phyloP scores from a whole-genome alignment of 495 filamentous ascomycete genomes.

The Neurospora discreta region DNA sequence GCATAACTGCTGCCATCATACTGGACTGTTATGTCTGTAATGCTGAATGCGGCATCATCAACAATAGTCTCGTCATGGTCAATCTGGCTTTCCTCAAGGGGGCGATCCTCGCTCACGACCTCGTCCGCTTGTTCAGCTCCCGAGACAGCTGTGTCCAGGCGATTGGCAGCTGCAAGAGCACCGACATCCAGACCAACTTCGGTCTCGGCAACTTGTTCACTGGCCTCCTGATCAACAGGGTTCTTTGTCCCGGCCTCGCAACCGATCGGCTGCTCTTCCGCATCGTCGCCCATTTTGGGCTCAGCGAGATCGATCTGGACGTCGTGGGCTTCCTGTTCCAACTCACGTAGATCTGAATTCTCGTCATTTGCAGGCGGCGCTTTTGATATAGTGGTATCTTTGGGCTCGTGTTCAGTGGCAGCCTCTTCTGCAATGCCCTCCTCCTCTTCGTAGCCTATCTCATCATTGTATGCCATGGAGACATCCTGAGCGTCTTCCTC shows the following conservation, averaged over 20 bases:
- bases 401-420: not conserved
- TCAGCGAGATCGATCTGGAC: not conserved
- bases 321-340: not conserved
- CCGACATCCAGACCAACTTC: not conserved
- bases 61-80: constrained; percentile 8
- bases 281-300: constrained; percentile 1
- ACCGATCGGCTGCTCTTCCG: not conserved
- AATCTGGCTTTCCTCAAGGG: not conserved
- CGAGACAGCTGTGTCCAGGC: not conserved
- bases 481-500: constrained; percentile 7
- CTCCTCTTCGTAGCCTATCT: constrained; percentile 21
- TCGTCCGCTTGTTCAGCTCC: not conserved
- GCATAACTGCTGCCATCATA: constrained; percentile 60
- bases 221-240: not conserved
- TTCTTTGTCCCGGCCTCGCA: not conserved
- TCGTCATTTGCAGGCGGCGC: not conserved
- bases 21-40: constrained; percentile 43
- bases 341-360: not conserved
- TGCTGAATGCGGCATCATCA: not conserved
- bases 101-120: not conserved
- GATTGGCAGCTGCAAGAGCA: not conserved
- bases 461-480: constrained; percentile 16
- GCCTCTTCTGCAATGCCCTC: not conserved
- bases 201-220: not conserved
- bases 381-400: not conserved